A percentile compares a stretch with the other conserved stretches of the same genome.
These are phyloP conservation scores for Colletotrichum tofieldiae DNA, from an alignment of 2,329 filamentous ascomycete genomes.

Conservation along the genomic window DNA sequence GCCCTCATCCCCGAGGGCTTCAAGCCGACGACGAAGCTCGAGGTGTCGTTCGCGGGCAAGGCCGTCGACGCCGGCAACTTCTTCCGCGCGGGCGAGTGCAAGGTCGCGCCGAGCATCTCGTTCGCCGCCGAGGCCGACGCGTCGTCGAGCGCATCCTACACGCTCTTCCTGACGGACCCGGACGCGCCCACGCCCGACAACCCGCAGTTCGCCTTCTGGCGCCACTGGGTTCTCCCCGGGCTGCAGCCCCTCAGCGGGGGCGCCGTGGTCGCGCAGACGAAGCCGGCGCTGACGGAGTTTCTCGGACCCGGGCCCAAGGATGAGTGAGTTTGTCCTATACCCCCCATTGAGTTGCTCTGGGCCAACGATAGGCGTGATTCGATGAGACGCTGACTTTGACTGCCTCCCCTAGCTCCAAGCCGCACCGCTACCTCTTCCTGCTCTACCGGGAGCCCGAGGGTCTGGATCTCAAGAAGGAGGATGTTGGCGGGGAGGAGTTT, in stretches of 20 bases:
- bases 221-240: slow-evolving; percentile 66
- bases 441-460: slow-evolving; percentile 59
- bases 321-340: slow-evolving; percentile 53
- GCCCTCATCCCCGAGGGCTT: slow-evolving; percentile 60
- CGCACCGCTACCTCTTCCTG: slow-evolving; percentile 64
- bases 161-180: slow-evolving; percentile 67
- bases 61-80: slow-evolving; percentile 55
- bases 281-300: slow-evolving; percentile 58
- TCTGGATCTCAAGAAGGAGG: slow-evolving; percentile 55
- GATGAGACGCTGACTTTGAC: neutral
- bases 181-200: slow-evolving; percentile 70
- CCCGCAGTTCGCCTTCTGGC: slow-evolving; percentile 69
- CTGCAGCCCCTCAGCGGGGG: slow-evolving; percentile 51
- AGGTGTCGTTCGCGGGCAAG: slow-evolving; percentile 55
- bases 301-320: slow-evolving; percentile 63
- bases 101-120: slow-evolving; percentile 54
- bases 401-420: slow-evolving; percentile 56
- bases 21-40: slow-evolving; percentile 57
- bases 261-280: slow-evolving; percentile 48
- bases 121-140: slow-evolving; percentile 54
- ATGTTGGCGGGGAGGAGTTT: slow-evolving; percentile 65
- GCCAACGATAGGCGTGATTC: no score
- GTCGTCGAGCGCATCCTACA: slow-evolving; percentile 55
- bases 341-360: neutral
- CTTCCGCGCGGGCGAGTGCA: slow-evolving; percentile 58